phyloP scores from a whole-genome alignment of 2,329 filamentous ascomycete genomes.

The Cladophialophora chaetospira region DNA sequence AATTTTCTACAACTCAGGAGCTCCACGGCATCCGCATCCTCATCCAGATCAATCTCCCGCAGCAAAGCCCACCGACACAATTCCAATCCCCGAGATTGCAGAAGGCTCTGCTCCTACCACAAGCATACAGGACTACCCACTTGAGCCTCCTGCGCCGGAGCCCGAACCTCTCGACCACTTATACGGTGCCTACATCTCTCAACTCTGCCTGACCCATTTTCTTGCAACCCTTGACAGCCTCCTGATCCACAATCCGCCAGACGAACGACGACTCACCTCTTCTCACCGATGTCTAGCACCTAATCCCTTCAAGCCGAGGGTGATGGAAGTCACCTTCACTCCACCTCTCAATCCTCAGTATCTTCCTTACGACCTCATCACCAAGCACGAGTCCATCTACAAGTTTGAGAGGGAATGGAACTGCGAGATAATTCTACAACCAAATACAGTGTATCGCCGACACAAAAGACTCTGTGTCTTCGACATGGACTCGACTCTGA shows the following conservation, averaged over 20 bases:
- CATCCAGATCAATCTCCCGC: slow-evolving; percentile 51
- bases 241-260: slow-evolving; percentile 38
- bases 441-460: slow-evolving; percentile 70
- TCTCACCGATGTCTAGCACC: slow-evolving; percentile 52
- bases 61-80: slow-evolving; percentile 39
- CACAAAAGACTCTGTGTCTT: slow-evolving; percentile 90
- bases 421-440: slow-evolving; percentile 77
- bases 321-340: slow-evolving; percentile 56
- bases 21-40: slow-evolving; percentile 47
- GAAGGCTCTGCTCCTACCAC: slow-evolving; percentile 53
- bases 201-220: slow-evolving; percentile 59
- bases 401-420: slow-evolving; percentile 88
- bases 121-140: slow-evolving; percentile 55
- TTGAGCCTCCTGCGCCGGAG: slow-evolving; percentile 57
- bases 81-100: slow-evolving; percentile 45
- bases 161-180: slow-evolving; percentile 58
- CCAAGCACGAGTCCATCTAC: slow-evolving; percentile 79
- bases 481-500: slow-evolving; percentile 98
- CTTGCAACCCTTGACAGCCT: slow-evolving; percentile 54
- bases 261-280: slow-evolving; percentile 50
- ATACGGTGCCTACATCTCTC: slow-evolving; percentile 57
- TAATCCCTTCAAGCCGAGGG: slow-evolving; percentile 43
- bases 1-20: slow-evolving; percentile 51
- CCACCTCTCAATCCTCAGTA: slow-evolving; percentile 52
- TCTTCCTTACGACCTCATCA: slow-evolving; percentile 64